phyloP scores from a whole-genome alignment of 345 rosid genomes.

The Citrus maxima region DNA sequence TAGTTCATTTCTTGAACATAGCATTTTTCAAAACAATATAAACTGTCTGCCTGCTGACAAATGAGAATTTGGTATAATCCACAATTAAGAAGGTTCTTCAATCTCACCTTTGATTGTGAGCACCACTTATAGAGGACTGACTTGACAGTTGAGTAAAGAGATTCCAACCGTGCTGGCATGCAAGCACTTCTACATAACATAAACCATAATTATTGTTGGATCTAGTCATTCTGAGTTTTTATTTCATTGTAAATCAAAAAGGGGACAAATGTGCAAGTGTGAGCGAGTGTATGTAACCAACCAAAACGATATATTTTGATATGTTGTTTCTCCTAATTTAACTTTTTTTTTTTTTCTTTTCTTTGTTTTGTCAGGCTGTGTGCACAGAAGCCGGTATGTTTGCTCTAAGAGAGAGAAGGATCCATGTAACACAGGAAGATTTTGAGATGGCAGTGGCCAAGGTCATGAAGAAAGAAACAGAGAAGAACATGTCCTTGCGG shows the following conservation, averaged over 20 bases:
- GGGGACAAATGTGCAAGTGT: neutral
- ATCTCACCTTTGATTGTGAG: neutral
- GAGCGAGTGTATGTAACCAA: no score
- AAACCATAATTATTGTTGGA: neutral
- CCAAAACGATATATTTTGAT: neutral
- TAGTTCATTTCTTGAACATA: neutral
- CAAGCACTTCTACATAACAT: no score
- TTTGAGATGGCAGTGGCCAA: conserved; percentile 99
- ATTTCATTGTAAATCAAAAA: neutral
- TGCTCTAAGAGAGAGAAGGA: conserved; percentile 96
- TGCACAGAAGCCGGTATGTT: conserved; percentile 99
- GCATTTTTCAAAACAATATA: neutral
- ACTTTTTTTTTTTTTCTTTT: neutral
- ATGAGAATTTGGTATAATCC: neutral
- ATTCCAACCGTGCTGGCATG: neutral
- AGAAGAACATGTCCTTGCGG: conserved; percentile 97
- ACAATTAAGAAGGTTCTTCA: neutral
- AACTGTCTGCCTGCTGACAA: neutral
- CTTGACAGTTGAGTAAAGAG: neutral
- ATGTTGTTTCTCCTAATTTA: neutral
- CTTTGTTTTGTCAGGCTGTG: conserved; percentile 60
- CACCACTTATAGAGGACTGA: neutral
- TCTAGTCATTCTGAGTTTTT: neutral
- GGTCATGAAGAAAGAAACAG: conserved; percentile 99
- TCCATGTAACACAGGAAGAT: conserved; percentile 97